Conservation (phyloP, 176 grass and related monocot genomes). For the Eragrostis nindensis region DNA sequence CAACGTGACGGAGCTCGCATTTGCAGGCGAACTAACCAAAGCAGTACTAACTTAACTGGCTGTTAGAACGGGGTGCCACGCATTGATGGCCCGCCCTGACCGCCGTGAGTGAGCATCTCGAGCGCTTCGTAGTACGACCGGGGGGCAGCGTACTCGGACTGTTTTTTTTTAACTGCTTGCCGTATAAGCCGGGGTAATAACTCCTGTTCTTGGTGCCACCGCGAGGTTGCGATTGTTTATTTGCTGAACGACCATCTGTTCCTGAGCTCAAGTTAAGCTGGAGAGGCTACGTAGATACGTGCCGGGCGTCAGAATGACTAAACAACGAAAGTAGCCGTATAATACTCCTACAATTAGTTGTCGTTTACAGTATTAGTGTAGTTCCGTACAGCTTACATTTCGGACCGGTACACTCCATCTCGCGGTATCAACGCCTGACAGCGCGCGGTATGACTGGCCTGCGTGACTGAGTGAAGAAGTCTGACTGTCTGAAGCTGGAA, state of each 20-base stretch:
- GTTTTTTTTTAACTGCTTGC: conserved; percentile 12
- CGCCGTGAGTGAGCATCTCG: conserved; percentile 24
- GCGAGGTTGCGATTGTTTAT: neutral
- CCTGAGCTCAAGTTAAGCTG: neutral
- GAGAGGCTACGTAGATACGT: neutral
- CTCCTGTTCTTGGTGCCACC: conserved; percentile 3
- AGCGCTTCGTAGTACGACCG: neutral
- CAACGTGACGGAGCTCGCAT: neutral
- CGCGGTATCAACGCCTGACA: neutral
- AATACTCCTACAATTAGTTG: neutral
- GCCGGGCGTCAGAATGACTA: neutral
- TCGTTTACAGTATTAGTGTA: neutral
- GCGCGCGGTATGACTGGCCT: neutral
- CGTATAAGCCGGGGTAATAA: neutral
- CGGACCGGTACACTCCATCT: neutral
- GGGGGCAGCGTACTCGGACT: neutral
- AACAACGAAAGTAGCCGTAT: neutral
- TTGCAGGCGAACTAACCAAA: conserved; percentile 1
- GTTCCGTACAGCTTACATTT: neutral
- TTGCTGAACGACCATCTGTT: neutral
- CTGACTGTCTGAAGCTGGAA: neutral
- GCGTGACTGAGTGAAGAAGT: neutral
- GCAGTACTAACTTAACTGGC: conserved; percentile 14
- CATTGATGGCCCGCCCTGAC: conserved; percentile 29
- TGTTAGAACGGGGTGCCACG: conserved; percentile 15